Evolutionary conservation across 306 rosid species (phyloP).

Genomic region (Cicer bijugum): DNA sequence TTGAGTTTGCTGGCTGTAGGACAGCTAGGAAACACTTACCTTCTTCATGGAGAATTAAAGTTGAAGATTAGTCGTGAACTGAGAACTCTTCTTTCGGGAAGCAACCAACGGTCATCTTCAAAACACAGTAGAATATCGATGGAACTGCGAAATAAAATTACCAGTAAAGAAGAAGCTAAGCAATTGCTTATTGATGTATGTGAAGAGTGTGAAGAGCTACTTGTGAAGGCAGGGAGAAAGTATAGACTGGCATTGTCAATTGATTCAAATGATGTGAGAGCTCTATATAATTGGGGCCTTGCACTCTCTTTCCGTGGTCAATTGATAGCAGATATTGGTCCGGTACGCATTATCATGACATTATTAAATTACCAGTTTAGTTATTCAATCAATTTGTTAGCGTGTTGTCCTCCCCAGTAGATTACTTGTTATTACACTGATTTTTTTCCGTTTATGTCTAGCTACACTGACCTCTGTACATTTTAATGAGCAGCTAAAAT

Average conservation of each 20-base stretch:
- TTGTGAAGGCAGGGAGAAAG: constrained; percentile 91
- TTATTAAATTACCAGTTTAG: constrained; percentile 29
- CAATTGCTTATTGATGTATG: constrained; percentile 70
- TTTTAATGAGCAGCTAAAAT: constrained; percentile 33
- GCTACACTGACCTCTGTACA: background rate
- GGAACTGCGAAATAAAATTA: constrained; percentile 53
- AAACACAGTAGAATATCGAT: constrained; percentile 56
- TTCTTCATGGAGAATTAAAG: constrained; percentile 95
- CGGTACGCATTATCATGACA: constrained; percentile 61
- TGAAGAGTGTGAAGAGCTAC: constrained; percentile 93
- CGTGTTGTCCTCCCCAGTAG: constrained; percentile 18
- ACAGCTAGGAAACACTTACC: constrained; percentile 83
- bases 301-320: constrained; percentile 97
- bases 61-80: constrained; percentile 80
- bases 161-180: constrained; percentile 63
- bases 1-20: constrained; percentile 95
- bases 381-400: constrained; percentile 29
- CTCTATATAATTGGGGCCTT: constrained; percentile 97
- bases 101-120: constrained; percentile 49
- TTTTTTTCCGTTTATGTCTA: constrained; percentile 26
- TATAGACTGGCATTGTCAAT: constrained; percentile 88
- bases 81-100: constrained; percentile 68
- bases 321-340: constrained; percentile 88
- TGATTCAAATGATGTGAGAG: constrained; percentile 78
- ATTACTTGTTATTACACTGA: constrained; percentile 24